Conservation (phyloP, 345 rosid species). For the Theobroma cacao region DNA sequence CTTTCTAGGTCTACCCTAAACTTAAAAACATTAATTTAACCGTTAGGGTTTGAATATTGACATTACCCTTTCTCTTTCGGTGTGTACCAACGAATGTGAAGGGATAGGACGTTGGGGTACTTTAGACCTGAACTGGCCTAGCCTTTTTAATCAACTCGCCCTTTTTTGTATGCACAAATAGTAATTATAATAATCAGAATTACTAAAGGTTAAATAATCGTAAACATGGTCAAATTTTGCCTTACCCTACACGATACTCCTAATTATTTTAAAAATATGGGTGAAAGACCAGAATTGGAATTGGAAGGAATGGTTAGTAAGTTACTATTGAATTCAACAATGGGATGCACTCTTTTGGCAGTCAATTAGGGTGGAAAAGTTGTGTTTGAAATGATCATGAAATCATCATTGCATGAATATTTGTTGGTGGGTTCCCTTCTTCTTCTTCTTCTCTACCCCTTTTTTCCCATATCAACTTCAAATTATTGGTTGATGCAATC, state of each 20-base stretch:
- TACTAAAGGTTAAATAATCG: too few species aligned
- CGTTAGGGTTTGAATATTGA: too few species aligned
- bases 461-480: not conserved
- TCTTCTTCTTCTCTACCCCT: not conserved
- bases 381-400: not conserved
- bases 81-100: too few species aligned
- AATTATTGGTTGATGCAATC: constrained; percentile 8
- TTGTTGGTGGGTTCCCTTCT: not conserved
- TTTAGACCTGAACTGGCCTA: too few species aligned
- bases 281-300: not conserved
- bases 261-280: not conserved
- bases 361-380: not conserved
- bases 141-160: too few species aligned
- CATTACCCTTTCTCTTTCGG: too few species aligned
- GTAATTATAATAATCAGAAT: too few species aligned
- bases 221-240: too few species aligned
- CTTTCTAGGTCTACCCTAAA: not conserved
- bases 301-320: not conserved
- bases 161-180: too few species aligned
- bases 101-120: too few species aligned
- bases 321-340: not conserved
- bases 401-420: constrained; percentile 2
- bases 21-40: too few species aligned
- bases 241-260: too few species aligned
- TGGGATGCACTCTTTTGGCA: not conserved